Percentiles rank a stretch among this genome's conserved stretches.
Evolutionary conservation across 495 filamentous ascomycete genomes (phyloP).

Genomic region (Penicillium robsamsonii): DNA sequence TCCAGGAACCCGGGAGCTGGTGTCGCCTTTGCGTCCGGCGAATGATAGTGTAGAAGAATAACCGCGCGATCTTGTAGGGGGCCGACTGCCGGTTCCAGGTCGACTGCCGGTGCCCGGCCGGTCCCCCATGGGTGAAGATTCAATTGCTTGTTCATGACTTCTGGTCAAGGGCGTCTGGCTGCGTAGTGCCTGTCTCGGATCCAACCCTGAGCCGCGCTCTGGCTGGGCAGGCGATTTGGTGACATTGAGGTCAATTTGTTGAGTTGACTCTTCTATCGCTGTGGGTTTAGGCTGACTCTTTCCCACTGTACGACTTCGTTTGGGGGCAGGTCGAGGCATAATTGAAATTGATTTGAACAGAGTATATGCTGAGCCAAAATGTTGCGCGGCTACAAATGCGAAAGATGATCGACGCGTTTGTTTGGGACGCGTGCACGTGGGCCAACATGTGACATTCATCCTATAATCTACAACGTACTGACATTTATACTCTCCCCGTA

Average conservation of each 20-base stretch:
- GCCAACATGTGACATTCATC: constrained; percentile 8
- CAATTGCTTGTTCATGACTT: constrained; percentile 39
- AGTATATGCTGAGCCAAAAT: background rate
- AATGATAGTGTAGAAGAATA: constrained; percentile 48
- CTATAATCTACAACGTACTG: background rate
- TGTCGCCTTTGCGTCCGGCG: constrained; percentile 43
- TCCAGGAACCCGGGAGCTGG: constrained; percentile 39
- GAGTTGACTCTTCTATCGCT: constrained; percentile 9
- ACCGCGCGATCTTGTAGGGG: constrained; percentile 45
- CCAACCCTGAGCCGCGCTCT: constrained; percentile 20
- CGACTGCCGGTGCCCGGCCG: constrained; percentile 37
- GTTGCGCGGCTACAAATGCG: background rate
- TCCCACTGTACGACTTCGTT: constrained; percentile 32
- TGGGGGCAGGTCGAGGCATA: constrained; percentile 47
- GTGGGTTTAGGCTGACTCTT: constrained; percentile 19
- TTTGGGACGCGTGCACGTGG: constrained; percentile 27
- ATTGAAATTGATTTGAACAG: background rate
- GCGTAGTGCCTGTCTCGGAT: constrained; percentile 26
- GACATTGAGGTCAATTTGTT: constrained; percentile 10
- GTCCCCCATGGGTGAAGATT: constrained; percentile 40
- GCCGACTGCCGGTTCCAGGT: constrained; percentile 43
- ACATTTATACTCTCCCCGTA: background rate
- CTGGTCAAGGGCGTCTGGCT: constrained; percentile 38
- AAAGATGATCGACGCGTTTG: constrained; percentile 16
- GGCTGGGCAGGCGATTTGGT: constrained; percentile 14